phyloP scores from a whole-genome alignment of 495 filamentous ascomycete genomes.

The Aspergillus steynii region DNA sequence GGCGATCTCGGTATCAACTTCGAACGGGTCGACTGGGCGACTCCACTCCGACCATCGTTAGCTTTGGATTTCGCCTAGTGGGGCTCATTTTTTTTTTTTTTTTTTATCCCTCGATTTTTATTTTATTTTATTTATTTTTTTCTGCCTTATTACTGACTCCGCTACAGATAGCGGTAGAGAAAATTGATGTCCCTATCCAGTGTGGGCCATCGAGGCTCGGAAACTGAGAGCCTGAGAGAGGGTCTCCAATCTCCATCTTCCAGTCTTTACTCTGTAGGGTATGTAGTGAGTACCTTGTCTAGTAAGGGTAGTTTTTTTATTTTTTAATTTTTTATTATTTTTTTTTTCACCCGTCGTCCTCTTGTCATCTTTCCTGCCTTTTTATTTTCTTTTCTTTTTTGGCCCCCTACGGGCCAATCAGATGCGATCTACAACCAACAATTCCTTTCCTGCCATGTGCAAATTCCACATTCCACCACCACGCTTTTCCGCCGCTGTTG shows the following conservation, averaged over 20 bases:
- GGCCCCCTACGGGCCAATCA: neutral
- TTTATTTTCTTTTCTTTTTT: neutral
- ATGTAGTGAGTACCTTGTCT: neutral
- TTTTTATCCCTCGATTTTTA: neutral
- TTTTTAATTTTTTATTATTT: no score
- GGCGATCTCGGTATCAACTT: slow-evolving; percentile 4
- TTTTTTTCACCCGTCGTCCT: neutral
- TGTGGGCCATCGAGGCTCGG: neutral
- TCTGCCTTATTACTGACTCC: neutral
- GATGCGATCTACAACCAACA: neutral
- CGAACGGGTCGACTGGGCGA: slow-evolving; percentile 4
- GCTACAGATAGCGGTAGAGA: neutral
- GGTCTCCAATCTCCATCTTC: neutral
- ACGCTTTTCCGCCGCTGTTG: neutral
- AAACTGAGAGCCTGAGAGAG: neutral
- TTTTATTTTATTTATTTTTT: neutral
- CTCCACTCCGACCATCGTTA: slow-evolving; percentile 7
- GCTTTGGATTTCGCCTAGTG: slow-evolving; percentile 8
- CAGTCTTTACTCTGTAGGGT: neutral
- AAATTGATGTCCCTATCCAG: slow-evolving; percentile 2
- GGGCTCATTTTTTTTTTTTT: neutral
- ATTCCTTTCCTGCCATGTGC: neutral
- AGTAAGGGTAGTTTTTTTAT: neutral
- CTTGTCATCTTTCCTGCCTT: neutral
- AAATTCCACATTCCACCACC: neutral